Evolutionary conservation across 2,329 filamentous ascomycete species (phyloP), one percentile per base, ranked within the genome.

Genomic region (Cordyceps javanica): DNA sequence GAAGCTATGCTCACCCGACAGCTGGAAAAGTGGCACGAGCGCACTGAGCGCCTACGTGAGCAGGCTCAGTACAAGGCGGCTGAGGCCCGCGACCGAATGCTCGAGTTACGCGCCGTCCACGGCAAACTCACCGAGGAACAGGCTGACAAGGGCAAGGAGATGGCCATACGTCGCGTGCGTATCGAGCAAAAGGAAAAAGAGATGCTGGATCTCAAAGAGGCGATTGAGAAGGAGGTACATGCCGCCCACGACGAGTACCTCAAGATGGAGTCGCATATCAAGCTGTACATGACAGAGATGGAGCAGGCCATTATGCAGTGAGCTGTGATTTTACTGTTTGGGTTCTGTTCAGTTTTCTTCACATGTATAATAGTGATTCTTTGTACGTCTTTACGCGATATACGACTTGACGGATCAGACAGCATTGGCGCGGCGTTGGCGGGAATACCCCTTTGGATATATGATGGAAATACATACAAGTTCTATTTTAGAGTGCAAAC

Each of bases 161-260:
- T 97, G 76, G 94, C 99, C 77, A 86, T 89, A 68, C 81, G 92
- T 66, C 85, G 90, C 64, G 90, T 97, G n/a, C 81, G 92, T 60
- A 97, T 99, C 62, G 94, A 99, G 74, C 91, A 97, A 77, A 96
- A 91, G 9, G 93, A 97, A 81, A 97, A 97, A 77, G 97, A 97
- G 92, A 99, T 97, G 93, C 86, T 89, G 49, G 94, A 99, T 72
- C 81, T 99, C 64, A 97, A 97, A 70, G 94, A 97, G 71, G 95
- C 94, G 66, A 96, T 99, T 62, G 93, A 97, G 69, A 92, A 88
- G 61, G 94, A 99, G 73, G 88, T 97, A 9, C 90, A 94, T 69
- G 85, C 83, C 57, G 91, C 94, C 1, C 86, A 96, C 66, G 92
- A 96, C 63, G 91, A 97, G 76, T 99, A 96, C 73, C 82, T 96